Evolutionary conservation across 371 early-diverging fungal species (phyloP).

Genomic region (Zychaea mexicana): DNA sequence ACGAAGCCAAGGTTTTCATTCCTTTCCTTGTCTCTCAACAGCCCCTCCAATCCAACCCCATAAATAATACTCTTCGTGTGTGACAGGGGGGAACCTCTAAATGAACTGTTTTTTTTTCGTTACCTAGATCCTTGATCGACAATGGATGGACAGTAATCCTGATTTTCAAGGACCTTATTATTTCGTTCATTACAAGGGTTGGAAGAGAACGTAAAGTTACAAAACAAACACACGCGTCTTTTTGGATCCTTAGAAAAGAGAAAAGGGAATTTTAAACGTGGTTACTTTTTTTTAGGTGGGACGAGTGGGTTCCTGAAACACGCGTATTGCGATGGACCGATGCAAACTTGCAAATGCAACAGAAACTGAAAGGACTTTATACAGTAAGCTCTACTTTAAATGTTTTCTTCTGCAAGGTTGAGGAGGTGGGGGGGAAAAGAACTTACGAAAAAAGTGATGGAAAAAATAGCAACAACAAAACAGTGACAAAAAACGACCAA

Average conservation of each 20-base stretch:
- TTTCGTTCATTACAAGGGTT: slow-evolving; percentile 96
- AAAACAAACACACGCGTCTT: too few relatives aligned
- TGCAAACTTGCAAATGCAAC: slow-evolving; percentile 82
- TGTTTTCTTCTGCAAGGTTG: not conserved
- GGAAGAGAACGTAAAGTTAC: slow-evolving; percentile 92
- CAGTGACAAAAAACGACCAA: slow-evolving; percentile 14
- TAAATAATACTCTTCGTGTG: too few relatives aligned
- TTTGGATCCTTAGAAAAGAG: too few relatives aligned
- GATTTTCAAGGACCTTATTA: slow-evolving; percentile 81
- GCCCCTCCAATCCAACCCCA: not conserved
- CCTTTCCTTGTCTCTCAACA: not conserved
- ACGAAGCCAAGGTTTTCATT: slow-evolving; percentile 91
- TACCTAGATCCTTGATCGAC: slow-evolving; percentile 32
- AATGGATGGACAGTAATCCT: slow-evolving; percentile 34
- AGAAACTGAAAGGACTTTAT: slow-evolving; percentile 66
- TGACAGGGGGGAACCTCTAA: too few relatives aligned
- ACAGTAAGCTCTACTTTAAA: not conserved
- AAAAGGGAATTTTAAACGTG: too few relatives aligned
- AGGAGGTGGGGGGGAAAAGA: too few relatives aligned
- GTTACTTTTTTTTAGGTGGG: slow-evolving; percentile 86
- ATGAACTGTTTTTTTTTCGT: too few relatives aligned
- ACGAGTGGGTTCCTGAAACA: slow-evolving; percentile 97
- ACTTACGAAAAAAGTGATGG: not conserved
- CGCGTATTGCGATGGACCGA: slow-evolving; percentile 82
- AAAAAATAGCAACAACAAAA: not conserved